Evolutionary conservation across 2,329 filamentous ascomycete genomes (phyloP), one percentile per base, ranked within the genome.

Genomic region (Teratosphaeria destructans): DNA sequence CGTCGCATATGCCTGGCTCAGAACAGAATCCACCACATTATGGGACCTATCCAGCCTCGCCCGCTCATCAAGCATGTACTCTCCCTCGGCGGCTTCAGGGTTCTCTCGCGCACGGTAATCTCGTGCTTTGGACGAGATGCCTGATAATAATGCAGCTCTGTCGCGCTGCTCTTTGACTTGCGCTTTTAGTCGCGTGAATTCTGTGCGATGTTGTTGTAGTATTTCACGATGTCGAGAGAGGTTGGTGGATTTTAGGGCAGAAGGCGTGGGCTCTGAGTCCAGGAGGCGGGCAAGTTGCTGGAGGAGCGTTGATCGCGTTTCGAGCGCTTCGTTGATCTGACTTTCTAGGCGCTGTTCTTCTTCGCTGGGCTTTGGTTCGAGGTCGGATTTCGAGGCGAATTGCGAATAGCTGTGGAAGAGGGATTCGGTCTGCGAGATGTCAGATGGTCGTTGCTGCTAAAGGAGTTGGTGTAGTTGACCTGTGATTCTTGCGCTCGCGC

Each of bases 201-300:
- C 93, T 64, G 86, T 87, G 62, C 86, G 85, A 78, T 99, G 93
- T 72, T 95, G 89, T 43, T 85, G 79, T 16, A 97, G 86, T 72
- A 96, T 88, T 77, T 96, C 92, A 65, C 90, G 89, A 68, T 97
- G 90, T 34, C 95, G 87, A 61, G 89, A 82, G 43, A 99, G 85
- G 73, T 97, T 96, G 78, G 93, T 96, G 71, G 96, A 92, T 77
- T 97, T 97, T n/a, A 96, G 83, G 59, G 92, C 91, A 43, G 93
- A 97, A 53, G 91, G 87, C 56, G 89, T 90, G 26, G 91, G 85
- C 81, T 97, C 93, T 59, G 92, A 95, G 78, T 97, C 93, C 67
- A 97, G 88, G 58, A 96, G 86, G 60, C 93, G 89, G 66, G 86
- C 80, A 59, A 99, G 87, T 75, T 96, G 90, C 61, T 81, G 77